Base-by-base conservation (phyloP, 1,139 yeast species). In the Chernovozyma aurita region DNA sequence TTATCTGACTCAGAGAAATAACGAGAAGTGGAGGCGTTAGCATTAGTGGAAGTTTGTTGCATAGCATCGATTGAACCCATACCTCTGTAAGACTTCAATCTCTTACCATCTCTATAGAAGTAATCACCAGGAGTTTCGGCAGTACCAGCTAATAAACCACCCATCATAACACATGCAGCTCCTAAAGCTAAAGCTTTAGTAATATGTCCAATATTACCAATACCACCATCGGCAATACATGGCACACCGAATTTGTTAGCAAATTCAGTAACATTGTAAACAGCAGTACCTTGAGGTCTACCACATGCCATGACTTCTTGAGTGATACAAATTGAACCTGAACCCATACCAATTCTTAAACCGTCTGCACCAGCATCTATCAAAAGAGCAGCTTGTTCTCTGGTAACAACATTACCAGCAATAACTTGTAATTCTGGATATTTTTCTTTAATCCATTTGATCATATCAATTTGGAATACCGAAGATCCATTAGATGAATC, bases 241-340 rank as follows among this genome's bases (percentile, higher is more conserved):
- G 96, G 95, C 48, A 87, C 90, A 57, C 96, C 96, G 58, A 87
- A 87, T 61, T 78, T 74, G 65, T 79, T 80, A 50, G 95, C 90
- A 60, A 87, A 85, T 69, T 87, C 90, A 44, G 88, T 73, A 36
- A 87, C 96, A 45, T 78, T 80, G 71, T 76, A 86, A 39, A 87
- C 95, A 42, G 96, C 96, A 45, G 96, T 86, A 70, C 97, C 99
- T 75, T 94, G 98, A 42, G 99, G 98, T 77, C 98, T 90, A 69
- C 99, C 99, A 71, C 96, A 95, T 36, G 99, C 98, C 99, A 92
- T 92, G 43, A 92, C 98, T 71, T 92, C 99, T 73, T 94, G 98
- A 40, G 98, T 92, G 59, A 92, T 94, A 77, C 97, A 92, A 59
- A 92, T 92, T 42, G 97, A 87, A 57, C 98, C 98, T 30, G 97